phyloP scores from a whole-genome alignment of 805 yeast genomes.

The Yarrowia yakushimensis region DNA sequence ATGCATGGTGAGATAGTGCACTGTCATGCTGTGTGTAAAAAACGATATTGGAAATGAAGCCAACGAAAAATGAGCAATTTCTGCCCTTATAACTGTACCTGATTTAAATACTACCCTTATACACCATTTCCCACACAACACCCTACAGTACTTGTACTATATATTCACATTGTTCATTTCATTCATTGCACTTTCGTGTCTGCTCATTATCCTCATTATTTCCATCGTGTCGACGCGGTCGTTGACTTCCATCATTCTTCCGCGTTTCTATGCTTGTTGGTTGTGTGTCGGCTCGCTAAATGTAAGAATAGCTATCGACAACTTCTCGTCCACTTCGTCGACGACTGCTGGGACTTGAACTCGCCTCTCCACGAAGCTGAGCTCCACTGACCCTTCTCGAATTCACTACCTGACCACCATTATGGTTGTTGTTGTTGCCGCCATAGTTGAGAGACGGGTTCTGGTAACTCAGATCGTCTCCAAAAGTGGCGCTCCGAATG shows the following conservation, averaged over 20 bases:
- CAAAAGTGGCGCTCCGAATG: conserved; percentile 38
- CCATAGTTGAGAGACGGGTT: conserved; percentile 1
- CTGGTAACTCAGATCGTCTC: conserved; percentile 30
- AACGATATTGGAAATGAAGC: no score
- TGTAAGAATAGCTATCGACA: conserved; percentile 14
- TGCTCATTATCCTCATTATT: background rate
- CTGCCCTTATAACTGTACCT: no score
- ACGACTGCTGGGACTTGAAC: conserved; percentile 16
- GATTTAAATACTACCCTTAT: no score
- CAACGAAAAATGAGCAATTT: no score
- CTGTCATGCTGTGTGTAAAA: background rate
- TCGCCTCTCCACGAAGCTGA: conserved; percentile 11
- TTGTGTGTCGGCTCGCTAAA: background rate
- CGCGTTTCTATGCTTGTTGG: background rate
- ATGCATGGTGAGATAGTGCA: background rate
- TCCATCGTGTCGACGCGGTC: background rate
- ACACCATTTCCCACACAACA: no score
- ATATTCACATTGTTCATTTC: background rate
- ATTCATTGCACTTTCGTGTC: conserved; percentile 5
- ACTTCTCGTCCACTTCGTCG: conserved; percentile 4
- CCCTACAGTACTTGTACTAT: no score
- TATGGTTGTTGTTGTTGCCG: background rate
- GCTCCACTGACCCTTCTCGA: conserved; percentile 13
- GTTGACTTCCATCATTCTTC: background rate
- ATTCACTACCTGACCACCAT: background rate